Percentiles rank a stretch among this genome's conserved stretches.
Conservation (phyloP, 805 yeast genomes). For the Metschnikowia borealis region DNA sequence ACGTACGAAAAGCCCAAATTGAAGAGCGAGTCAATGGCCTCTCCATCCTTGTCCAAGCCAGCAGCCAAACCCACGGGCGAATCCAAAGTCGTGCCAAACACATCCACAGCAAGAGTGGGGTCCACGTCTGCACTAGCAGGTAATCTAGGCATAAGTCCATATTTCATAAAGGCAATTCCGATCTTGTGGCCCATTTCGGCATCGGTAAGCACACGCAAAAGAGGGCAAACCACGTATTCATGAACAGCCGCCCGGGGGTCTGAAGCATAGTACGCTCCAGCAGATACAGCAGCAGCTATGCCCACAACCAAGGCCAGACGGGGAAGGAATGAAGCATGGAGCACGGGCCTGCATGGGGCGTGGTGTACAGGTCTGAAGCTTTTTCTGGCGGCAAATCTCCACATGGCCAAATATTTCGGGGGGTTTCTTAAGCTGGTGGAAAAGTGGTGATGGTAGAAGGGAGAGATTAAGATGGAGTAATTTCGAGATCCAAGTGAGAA, state of each 20-base stretch:
- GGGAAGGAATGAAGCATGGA: constrained; percentile 18
- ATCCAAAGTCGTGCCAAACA: constrained; percentile 62
- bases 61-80: constrained; percentile 94
- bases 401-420: not conserved
- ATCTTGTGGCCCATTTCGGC: constrained; percentile 85
- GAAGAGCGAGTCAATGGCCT: constrained; percentile 78
- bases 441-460: too few species aligned
- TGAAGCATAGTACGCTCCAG: constrained; percentile 49
- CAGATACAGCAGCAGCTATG: constrained; percentile 23
- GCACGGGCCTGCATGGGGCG: not conserved
- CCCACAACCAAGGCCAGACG: constrained; percentile 13
- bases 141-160: constrained; percentile 63
- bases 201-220: constrained; percentile 61
- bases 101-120: constrained; percentile 50
- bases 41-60: constrained; percentile 92
- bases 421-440: too few species aligned
- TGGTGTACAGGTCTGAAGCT: not conserved
- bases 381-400: not conserved
- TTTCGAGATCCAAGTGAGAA: too few species aligned
- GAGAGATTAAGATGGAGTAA: too few species aligned
- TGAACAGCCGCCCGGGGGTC: constrained; percentile 83
- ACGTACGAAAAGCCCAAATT: constrained; percentile 82
- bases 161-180: constrained; percentile 66
- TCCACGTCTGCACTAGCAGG: constrained; percentile 38
- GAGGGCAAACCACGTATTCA: constrained; percentile 77